Evolutionary conservation across 129 eudicot species (phyloP).

Genomic region (Lonicera japonica): DNA sequence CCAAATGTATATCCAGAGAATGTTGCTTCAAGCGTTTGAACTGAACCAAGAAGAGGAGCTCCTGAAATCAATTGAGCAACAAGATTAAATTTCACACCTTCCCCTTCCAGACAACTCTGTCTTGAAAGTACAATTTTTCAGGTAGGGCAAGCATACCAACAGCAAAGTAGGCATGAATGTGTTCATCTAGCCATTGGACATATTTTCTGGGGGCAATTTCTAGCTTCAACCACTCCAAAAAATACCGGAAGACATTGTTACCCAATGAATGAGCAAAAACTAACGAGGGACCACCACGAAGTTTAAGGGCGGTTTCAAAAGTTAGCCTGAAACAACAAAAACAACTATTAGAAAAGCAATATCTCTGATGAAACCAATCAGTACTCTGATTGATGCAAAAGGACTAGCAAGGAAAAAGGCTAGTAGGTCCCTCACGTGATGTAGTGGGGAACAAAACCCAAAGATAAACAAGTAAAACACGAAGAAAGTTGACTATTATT

Average conservation of each 20-base stretch:
- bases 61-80: slow-evolving; percentile 47
- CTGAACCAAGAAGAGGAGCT: slow-evolving; percentile 87
- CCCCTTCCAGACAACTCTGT: neutral
- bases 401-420: no score
- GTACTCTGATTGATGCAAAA: neutral
- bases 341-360: neutral
- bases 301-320: slow-evolving; percentile 88
- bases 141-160: slow-evolving; percentile 54
- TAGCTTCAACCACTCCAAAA: slow-evolving; percentile 93
- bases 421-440: neutral
- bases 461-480: neutral
- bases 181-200: slow-evolving; percentile 79
- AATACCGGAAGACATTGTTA: slow-evolving; percentile 92
- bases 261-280: slow-evolving; percentile 97
- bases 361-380: slow-evolving; percentile 2
- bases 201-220: slow-evolving; percentile 85
- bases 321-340: slow-evolving; percentile 58
- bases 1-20: slow-evolving; percentile 86
- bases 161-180: slow-evolving; percentile 96
- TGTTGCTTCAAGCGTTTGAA: slow-evolving; percentile 73
- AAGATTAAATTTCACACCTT: slow-evolving; percentile 8
- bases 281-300: slow-evolving; percentile 92
- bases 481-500: neutral
- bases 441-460: neutral
- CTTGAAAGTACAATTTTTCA: slow-evolving; percentile 4